Evolutionary conservation across 2,329 filamentous ascomycete genomes (phyloP).

Genomic region (Verruconis gallopava): DNA sequence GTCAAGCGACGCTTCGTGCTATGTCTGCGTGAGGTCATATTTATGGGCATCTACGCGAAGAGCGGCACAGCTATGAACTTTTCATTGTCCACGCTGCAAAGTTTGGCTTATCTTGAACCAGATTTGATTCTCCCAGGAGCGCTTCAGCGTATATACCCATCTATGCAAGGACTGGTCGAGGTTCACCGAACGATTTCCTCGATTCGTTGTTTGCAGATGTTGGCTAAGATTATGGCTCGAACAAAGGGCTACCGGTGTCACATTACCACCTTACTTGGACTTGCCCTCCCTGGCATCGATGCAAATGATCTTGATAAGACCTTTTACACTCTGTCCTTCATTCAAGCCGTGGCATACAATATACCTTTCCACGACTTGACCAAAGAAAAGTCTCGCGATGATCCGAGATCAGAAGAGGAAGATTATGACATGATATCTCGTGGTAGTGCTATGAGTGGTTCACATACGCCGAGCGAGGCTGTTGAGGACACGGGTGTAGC

Average conservation of each 20-base stretch:
- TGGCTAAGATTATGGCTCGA: constrained; percentile 80
- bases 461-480: constrained; percentile 21
- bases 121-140: constrained; percentile 85
- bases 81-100: constrained; percentile 80
- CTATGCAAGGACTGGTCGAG: constrained; percentile 90
- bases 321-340: constrained; percentile 83
- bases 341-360: constrained; percentile 90
- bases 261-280: constrained; percentile 81
- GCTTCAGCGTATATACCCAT: constrained; percentile 90
- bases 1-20: constrained; percentile 82
- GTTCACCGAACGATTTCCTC: constrained; percentile 94
- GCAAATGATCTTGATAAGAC: constrained; percentile 97
- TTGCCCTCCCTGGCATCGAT: constrained; percentile 89
- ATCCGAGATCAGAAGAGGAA: constrained; percentile 11
- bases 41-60: constrained; percentile 97
- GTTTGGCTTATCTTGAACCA: constrained; percentile 80
- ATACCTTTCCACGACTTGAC: constrained; percentile 82
- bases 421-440: constrained; percentile 8
- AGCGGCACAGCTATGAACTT: constrained; percentile 84
- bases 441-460: constrained; percentile 9
- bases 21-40: constrained; percentile 80
- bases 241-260: constrained; percentile 96
- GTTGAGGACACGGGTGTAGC: constrained; percentile 45
- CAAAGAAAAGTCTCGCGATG: constrained; percentile 31
- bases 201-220: constrained; percentile 78